phyloP scores from a whole-genome alignment of 192 early-diverging fungal genomes.

The Gonapodya sp. region DNA sequence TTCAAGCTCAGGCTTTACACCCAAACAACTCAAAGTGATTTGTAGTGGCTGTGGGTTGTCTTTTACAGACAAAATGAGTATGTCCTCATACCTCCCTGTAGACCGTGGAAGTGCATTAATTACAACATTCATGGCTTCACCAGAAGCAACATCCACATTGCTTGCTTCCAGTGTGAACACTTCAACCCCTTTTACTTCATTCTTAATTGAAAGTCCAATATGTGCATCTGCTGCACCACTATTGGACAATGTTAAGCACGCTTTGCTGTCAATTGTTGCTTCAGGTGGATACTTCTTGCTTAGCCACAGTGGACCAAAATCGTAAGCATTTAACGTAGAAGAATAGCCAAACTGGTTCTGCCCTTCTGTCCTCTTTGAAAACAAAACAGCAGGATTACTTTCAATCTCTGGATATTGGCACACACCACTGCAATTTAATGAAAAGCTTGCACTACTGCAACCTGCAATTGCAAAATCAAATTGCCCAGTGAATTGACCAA shows the following conservation, averaged over 20 bases:
- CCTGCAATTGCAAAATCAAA: constrained; percentile 44
- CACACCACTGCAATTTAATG: constrained; percentile 29
- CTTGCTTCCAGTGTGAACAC: constrained; percentile 51
- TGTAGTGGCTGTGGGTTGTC: constrained; percentile 55
- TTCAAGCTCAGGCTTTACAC: constrained; percentile 51
- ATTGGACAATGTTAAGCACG: constrained; percentile 36
- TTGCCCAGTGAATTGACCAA: constrained; percentile 36
- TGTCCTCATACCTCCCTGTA: constrained; percentile 37
- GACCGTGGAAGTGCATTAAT: constrained; percentile 46
- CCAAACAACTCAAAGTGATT: constrained; percentile 42
- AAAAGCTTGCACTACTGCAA: constrained; percentile 18
- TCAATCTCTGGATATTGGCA: constrained; percentile 40
- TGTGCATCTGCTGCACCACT: constrained; percentile 33
- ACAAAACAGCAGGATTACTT: constrained; percentile 35
- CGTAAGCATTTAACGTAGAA: constrained; percentile 33
- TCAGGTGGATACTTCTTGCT: constrained; percentile 43
- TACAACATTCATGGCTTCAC: constrained; percentile 28
- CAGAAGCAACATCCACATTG: constrained; percentile 30
- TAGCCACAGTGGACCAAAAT: constrained; percentile 49
- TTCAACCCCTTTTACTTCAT: constrained; percentile 39
- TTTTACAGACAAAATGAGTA: constrained; percentile 43
- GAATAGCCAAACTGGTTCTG: constrained; percentile 36
- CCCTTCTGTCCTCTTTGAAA: constrained; percentile 31
- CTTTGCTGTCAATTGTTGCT: constrained; percentile 32
- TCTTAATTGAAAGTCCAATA: constrained; percentile 30